Base-by-base conservation (phyloP, 106 monocot species). In the Allium fistulosum region DNA sequence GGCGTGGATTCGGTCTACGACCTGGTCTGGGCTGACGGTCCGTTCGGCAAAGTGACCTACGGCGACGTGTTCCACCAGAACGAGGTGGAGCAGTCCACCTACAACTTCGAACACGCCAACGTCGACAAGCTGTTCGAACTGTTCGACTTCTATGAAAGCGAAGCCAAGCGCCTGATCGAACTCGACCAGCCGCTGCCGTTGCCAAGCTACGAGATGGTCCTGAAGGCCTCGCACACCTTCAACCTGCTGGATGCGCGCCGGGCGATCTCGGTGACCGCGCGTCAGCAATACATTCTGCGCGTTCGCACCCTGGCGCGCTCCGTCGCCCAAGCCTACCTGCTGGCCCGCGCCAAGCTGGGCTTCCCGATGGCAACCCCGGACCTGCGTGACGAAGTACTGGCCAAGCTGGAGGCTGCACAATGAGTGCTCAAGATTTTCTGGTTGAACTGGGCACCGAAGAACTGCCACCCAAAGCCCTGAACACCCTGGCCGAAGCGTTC, bases 221-320 rank as follows among this genome's bases (percentile, higher is more conserved):
- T 92, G 84, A 92, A 92, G 77, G 82, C 82, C 52, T 92, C 91
- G 67, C 91, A 92, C 87, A 82, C 88, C 73, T 92, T 92, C 64
- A 92, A 92, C 69, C 80, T 87, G 60, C 68, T 92, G 48, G 91
- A 92, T 74, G 79, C 91, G 16, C 81, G 87, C 82, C 87, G 91
- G 26, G 87, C 85, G 78, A 71, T 92, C 74, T 87, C 87, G 70
- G 91, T 92, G 14, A 92, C 91, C 14, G 91, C 87, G 71, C 84
- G 91, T 63, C 84, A 87, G 57, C 82, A 88, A 79, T 85, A 88
- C 79, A 85, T 92, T 83, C 74, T 77, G 60, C 85, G 88, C 55
- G 85, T 88, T 85, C 82, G 88, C 65, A 88, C 85, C 60, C n/a
- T n/a, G n/a, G n/a, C n/a, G n/a, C n/a, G n/a, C n/a, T n/a, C n/a